Percentiles rank a stretch among this genome's conserved stretches.
Evolutionary conservation across 2,329 filamentous ascomycete genomes (phyloP).

Genomic region (Colletotrichum brevisporum): DNA sequence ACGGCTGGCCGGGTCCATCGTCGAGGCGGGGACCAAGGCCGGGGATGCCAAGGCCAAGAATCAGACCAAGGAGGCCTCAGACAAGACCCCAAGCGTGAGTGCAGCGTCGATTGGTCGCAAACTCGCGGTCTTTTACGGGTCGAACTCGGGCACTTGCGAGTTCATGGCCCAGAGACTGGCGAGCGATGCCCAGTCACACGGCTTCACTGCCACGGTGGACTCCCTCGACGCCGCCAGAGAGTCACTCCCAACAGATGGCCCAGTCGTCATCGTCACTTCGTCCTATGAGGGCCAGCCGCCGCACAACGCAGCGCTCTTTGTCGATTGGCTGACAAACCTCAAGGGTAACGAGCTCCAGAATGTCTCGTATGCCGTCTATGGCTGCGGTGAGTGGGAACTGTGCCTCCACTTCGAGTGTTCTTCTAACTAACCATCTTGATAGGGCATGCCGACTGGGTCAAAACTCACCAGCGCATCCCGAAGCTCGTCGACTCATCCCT

Average conservation of each 20-base stretch:
- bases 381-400: constrained; percentile 62
- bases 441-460: constrained; percentile 64
- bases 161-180: constrained; percentile 73
- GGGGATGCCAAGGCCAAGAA: neutral
- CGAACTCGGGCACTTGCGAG: constrained; percentile 80
- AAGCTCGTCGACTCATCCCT: constrained; percentile 71
- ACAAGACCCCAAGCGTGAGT: neutral
- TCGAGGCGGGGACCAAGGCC: constrained; percentile 32
- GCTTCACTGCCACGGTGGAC: constrained; percentile 67
- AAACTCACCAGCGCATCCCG: constrained; percentile 78
- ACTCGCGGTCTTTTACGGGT: constrained; percentile 76
- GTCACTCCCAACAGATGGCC: constrained; percentile 68
- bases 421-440: neutral
- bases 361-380: constrained; percentile 75
- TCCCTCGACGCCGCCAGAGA: constrained; percentile 71
- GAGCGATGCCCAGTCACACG: constrained; percentile 66
- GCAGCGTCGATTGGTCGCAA: constrained; percentile 45
- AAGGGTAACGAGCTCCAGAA: constrained; percentile 63
- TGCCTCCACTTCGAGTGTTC: fast-evolving
- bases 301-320: constrained; percentile 77
- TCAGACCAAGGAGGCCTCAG: neutral
- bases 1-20: constrained; percentile 54
- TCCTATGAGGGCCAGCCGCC: constrained; percentile 80
- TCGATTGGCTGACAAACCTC: constrained; percentile 71
- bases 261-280: constrained; percentile 74